Percentiles rank a stretch among this genome's conserved stretches.
Conservation (phyloP, 2,329 filamentous ascomycete species). For the Alternaria rosae region DNA sequence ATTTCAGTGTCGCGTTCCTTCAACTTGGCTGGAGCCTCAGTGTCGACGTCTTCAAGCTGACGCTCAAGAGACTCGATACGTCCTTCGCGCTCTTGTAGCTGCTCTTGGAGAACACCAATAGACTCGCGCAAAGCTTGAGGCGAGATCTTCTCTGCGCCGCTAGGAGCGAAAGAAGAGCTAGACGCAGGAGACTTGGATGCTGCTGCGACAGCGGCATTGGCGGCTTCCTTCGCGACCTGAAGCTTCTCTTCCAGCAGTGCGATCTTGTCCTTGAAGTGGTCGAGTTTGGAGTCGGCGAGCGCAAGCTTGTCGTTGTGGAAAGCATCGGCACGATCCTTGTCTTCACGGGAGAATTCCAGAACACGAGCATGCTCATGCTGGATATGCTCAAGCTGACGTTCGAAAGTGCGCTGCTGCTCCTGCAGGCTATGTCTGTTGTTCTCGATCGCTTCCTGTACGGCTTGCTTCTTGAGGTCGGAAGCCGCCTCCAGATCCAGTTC, state of each 20-base stretch:
- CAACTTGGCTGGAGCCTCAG: constrained; percentile 80
- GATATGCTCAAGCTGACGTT: constrained; percentile 54
- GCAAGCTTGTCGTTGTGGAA: constrained; percentile 82
- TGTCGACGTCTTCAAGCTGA: constrained; percentile 71
- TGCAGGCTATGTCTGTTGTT: constrained; percentile 62
- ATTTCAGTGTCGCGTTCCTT: constrained; percentile 95
- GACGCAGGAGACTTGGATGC: constrained; percentile 58
- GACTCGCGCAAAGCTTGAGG: constrained; percentile 94
- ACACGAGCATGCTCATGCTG: constrained; percentile 66
- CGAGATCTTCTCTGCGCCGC: constrained; percentile 83
- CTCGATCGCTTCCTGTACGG: constrained; percentile 62
- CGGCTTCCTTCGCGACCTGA: constrained; percentile 86
- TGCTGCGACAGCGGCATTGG: constrained; percentile 82
- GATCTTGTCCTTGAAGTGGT: constrained; percentile 86
- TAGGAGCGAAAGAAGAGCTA: constrained; percentile 39
- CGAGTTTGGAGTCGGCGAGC: constrained; percentile 82
- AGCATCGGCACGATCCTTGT: constrained; percentile 79
- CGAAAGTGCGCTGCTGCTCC: constrained; percentile 56
- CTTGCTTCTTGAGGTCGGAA: constrained; percentile 70
- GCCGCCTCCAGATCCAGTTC: constrained; percentile 87
- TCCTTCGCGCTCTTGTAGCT: constrained; percentile 91
- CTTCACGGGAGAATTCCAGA: constrained; percentile 76
- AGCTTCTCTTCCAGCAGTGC: constrained; percentile 88
- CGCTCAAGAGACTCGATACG: constrained; percentile 87
- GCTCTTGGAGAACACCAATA: constrained; percentile 94